Evolutionary conservation across 495 filamentous ascomycete genomes (phyloP), one percentile per base, ranked within the genome.

Genomic region (Penicillium canariense): DNA sequence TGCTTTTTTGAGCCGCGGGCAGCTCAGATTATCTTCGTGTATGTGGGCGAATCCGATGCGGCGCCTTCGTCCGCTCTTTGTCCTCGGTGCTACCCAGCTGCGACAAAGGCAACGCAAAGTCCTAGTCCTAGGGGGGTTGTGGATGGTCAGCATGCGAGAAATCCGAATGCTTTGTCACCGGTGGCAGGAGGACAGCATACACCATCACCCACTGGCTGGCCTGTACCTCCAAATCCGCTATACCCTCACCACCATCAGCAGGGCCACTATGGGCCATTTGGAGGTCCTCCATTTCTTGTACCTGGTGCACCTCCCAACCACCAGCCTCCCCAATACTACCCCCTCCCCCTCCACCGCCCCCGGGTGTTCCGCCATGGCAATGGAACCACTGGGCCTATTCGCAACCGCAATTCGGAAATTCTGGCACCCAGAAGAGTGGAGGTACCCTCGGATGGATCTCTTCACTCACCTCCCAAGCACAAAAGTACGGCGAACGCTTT

Each of bases 1-100:
- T 72, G 68, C 30, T 82, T 82, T 40, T 82, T 82, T 36, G 68
- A 68, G 3, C 71, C 67, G 14, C 74, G 79, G 39, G 68, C 61
- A 20, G 62, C 69, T 23, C 61, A 66, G 2, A 68, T 81, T 15
- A 54, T 60, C 7, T 73, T 69, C 49, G 60, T 68, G 26, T 76
- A 78, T 50, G 67, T 76, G 3, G 68, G 65, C 1, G 68, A 75
- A 47, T 66, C 68, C 8, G 66, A 74, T 40, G 58, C 61, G 35
- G 69, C 71, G n/a, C 75, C 75, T 2, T 18, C 58, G 1, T 78
- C 75, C 15, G 69, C 72, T 25, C 66, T 78, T 6, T 78, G 75
- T 44, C 75, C 73, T 18, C 59, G 63, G 23, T 78, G 75, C 30
- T 78, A 76, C 39, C 75, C 75, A 15, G 73, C 72, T 35, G 72